Conservation (phyloP, 1,284 basidiomycete species). For the Ceratobasidium theobromae region DNA sequence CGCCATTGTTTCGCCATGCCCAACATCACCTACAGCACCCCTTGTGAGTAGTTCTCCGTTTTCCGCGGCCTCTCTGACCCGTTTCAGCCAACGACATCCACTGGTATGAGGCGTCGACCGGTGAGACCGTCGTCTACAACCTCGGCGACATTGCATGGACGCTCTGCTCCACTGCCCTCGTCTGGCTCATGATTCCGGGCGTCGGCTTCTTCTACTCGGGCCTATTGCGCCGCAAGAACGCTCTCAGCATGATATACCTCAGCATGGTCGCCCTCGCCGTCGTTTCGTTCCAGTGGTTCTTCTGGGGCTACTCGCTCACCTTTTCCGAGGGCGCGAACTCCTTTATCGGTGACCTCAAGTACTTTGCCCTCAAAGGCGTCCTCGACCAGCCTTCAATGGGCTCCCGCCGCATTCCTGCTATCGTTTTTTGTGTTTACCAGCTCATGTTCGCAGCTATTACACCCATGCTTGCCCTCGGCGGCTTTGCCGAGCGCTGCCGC, state of each 20-base stretch:
- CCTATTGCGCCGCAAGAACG: slow-evolving; percentile 56
- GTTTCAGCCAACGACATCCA: slow-evolving; percentile 27
- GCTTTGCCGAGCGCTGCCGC: slow-evolving; percentile 86
- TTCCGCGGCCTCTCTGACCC: background rate
- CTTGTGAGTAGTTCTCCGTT: background rate
- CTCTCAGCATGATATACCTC: slow-evolving; percentile 57
- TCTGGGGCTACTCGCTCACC: slow-evolving; percentile 46
- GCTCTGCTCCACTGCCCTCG: slow-evolving; percentile 45
- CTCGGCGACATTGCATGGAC: slow-evolving; percentile 55
- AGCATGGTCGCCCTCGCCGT: slow-evolving; percentile 51
- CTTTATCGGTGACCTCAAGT: slow-evolving; percentile 43
- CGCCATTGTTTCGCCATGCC: slow-evolving; percentile 5
- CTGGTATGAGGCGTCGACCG: slow-evolving; percentile 7
- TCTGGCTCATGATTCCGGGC: slow-evolving; percentile 57
- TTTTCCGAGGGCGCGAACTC: slow-evolving; percentile 43
- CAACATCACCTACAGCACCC: slow-evolving; percentile 28
- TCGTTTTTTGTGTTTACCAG: slow-evolving; percentile 89
- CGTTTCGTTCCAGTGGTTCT: slow-evolving; percentile 46
- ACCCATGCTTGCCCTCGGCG: slow-evolving; percentile 76
- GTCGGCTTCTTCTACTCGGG: slow-evolving; percentile 58
- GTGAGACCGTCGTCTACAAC: slow-evolving; percentile 45
- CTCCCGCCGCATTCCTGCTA: slow-evolving; percentile 69
- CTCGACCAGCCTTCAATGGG: slow-evolving; percentile 76
- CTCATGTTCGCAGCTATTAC: slow-evolving; percentile 87
- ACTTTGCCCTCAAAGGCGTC: slow-evolving; percentile 85